Conservation (phyloP, 768 basidiomycete species). For the Termitomyces sp. region DNA sequence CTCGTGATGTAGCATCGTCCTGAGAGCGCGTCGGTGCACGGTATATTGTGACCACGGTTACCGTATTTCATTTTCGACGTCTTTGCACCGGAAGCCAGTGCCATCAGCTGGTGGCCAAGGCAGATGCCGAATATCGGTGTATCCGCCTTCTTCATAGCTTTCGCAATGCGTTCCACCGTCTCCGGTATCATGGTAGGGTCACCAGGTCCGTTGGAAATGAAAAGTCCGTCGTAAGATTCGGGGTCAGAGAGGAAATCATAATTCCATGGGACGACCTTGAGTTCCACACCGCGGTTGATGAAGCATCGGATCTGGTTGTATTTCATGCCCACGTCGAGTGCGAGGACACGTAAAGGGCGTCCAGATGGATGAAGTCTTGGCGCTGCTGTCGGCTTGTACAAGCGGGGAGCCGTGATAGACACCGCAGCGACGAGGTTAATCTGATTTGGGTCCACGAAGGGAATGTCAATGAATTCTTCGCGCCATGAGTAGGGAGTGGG, state of each 20-base stretch:
- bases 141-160: conserved; percentile 66
- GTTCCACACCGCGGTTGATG: conserved; percentile 82
- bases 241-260: conserved; percentile 80
- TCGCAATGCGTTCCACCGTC: conserved; percentile 65
- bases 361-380: conserved; percentile 71
- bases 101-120: conserved; percentile 95
- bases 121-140: conserved; percentile 97
- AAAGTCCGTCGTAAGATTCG: conserved; percentile 89
- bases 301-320: conserved; percentile 99
- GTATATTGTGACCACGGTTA: conserved; percentile 98
- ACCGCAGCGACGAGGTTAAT: conserved; percentile 90
- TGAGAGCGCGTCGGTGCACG: conserved; percentile 89
- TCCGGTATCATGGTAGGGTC: conserved; percentile 80
- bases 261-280: conserved; percentile 98
- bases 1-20: conserved; percentile 99
- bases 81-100: conserved; percentile 87
- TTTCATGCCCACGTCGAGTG: conserved; percentile 99
- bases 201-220: conserved; percentile 97
- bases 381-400: conserved; percentile 56
- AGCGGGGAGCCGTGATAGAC: conserved; percentile 60
- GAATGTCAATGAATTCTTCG: conserved; percentile 75
- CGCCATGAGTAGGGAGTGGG: conserved; percentile 60
- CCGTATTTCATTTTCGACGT: conserved; percentile 99
- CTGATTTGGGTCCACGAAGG: conserved; percentile 84
- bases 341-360: conserved; percentile 76